Evolutionary conservation across 1,284 basidiomycete species (phyloP), one percentile per base, ranked within the genome.

Genomic region (Ganoderma sinense): DNA sequence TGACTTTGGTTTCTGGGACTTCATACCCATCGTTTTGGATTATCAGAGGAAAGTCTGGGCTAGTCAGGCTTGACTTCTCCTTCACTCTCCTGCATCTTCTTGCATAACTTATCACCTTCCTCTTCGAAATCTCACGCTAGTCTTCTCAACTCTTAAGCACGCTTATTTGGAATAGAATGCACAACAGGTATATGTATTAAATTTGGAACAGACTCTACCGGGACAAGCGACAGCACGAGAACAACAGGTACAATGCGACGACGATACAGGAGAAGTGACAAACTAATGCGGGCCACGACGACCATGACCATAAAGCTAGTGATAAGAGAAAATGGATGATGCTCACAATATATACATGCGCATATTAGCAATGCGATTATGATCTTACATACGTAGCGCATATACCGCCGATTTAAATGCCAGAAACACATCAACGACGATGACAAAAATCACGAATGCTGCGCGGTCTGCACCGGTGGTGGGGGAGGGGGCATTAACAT

Each of bases 1-100:
- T 0, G 92, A 97, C 69, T 98, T 99, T 79, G 95, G 97, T 2
- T 79, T 99, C 6, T 85, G 89, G 66, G 95, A 99, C 75, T 90
- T 98, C 78, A 81, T 97, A 29, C 94, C 95, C 1, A 91, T 98
- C 69, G 79, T 98, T 20, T 84, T 98, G 23, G 90, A 93, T 62
- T 98, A 94, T 82, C 97, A 98, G 80, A 87, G 90, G 58, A 91
- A 91, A 77, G 80, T 86, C n/a, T 94, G 90, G 90, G 66, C 78
- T 16, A 55, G 29, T 11, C 53, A 29, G 59, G 66, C 39, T 18
- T 29, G 51, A 41, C 8, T 36, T 23, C 6, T 36, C 40, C 36
- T 23, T 20, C n/a, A 13, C 29, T 8, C 20, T 14, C 20, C 14
- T 43, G 43, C 11, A n/a, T 33, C 67, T 67, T 62, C 33, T 16